These are phyloP conservation scores for Aspergillus arachidicola DNA, from an alignment of 2,329 filamentous ascomycete species.

Conservation along the genomic window DNA sequence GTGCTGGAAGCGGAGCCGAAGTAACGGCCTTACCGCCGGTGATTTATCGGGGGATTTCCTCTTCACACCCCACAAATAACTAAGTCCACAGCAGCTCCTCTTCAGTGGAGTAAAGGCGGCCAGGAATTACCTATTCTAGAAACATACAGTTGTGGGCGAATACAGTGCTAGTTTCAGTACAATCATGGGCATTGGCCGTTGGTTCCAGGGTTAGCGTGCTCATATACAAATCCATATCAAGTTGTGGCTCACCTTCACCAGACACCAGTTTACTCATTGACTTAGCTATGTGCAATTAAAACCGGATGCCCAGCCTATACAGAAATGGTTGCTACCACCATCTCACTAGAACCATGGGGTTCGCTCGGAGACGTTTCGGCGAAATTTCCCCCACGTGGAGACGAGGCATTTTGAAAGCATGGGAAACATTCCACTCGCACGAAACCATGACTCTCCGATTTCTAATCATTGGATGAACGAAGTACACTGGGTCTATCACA, in stretches of 20 bases:
- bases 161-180: background rate
- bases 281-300: background rate
- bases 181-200: background rate
- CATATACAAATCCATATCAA: background rate
- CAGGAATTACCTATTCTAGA: background rate
- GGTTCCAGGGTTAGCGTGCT: background rate
- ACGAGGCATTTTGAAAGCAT: background rate
- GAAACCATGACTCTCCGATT: background rate
- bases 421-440: background rate
- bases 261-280: background rate
- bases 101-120: background rate
- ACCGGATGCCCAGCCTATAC: no score
- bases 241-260: background rate
- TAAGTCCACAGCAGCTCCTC: background rate
- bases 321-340: background rate
- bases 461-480: background rate
- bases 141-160: background rate
- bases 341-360: background rate
- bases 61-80: background rate
- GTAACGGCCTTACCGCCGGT: background rate
- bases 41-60: constrained; percentile 3
- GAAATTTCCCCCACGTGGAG: constrained; percentile 1
- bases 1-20: background rate
- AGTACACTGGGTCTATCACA: background rate
- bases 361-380: background rate